These are phyloP conservation scores for Gossypium anomalum DNA, from an alignment of 345 rosid species.

Conservation along the genomic window DNA sequence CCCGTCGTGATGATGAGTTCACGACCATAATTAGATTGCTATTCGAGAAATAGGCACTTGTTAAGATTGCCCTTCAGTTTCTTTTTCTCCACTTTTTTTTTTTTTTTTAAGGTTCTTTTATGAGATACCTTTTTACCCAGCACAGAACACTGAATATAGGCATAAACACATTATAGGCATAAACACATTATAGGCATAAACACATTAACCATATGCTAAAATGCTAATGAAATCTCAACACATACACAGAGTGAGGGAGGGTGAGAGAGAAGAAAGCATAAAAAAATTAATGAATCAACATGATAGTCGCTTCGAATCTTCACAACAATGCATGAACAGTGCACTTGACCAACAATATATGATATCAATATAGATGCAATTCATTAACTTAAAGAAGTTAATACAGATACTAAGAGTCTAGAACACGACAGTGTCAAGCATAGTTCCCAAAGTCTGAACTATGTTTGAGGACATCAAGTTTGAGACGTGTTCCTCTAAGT, in stretches of 20 bases:
- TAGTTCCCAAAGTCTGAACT: slow-evolving; percentile 92
- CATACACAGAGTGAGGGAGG: background rate
- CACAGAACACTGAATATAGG: background rate
- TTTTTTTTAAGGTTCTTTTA: background rate
- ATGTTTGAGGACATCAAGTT: slow-evolving; percentile 98
- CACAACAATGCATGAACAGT: background rate
- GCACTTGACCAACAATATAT: background rate
- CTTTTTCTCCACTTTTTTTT: background rate
- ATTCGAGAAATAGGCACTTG: background rate
- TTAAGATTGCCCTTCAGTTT: background rate
- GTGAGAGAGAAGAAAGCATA: background rate
- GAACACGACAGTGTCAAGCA: slow-evolving; percentile 95
- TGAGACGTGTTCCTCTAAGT: slow-evolving; percentile 92
- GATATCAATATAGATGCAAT: background rate
- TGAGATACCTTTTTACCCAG: background rate
- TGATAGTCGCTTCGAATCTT: background rate
- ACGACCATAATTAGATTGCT: background rate
- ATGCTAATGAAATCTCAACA: background rate
- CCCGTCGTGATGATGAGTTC: background rate
- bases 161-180: background rate
- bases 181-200: background rate
- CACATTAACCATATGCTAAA: background rate
- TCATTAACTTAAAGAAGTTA: background rate
- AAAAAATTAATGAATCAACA: background rate
- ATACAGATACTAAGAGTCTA: slow-evolving; percentile 20